Percentiles rank a stretch among this genome's conserved stretches.
Conservation (phyloP, 2,329 filamentous ascomycete genomes). For the Pezicula radicicola region DNA sequence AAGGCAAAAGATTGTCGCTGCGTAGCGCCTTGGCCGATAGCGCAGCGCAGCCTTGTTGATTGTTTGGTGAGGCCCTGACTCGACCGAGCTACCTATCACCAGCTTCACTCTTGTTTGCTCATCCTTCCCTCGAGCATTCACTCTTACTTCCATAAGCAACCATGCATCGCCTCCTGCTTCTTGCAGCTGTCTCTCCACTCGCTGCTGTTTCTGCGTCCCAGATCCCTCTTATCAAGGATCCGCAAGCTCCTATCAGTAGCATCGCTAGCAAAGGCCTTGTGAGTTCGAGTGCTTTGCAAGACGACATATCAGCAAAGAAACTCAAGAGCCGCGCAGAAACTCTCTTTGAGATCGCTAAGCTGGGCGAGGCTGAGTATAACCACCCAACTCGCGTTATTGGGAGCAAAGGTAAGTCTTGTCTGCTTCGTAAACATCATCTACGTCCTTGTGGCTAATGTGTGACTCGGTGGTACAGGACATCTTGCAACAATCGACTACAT, state of each 20-base stretch:
- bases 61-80: no score
- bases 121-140: neutral
- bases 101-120: neutral
- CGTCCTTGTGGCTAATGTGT: constrained; percentile 9
- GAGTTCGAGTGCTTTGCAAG: constrained; percentile 53
- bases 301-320: constrained; percentile 50
- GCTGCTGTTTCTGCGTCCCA: constrained; percentile 13
- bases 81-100: neutral
- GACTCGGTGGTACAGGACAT: constrained; percentile 47
- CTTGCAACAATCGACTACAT: constrained; percentile 63
- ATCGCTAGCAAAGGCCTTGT: constrained; percentile 33
- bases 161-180: constrained; percentile 12
- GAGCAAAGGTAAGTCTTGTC: constrained; percentile 47
- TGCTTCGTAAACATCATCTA: constrained; percentile 1
- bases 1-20: no score
- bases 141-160: constrained; percentile 1
- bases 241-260: constrained; percentile 17
- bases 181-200: constrained; percentile 11
- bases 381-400: constrained; percentile 72
- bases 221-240: constrained; percentile 13
- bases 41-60: no score
- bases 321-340: constrained; percentile 57
- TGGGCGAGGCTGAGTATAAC: constrained; percentile 56
- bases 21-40: no score
- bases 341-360: constrained; percentile 60